These are phyloP conservation scores for Chamaecrista fasciculata DNA, from an alignment of 306 rosid genomes.

Conservation along the genomic window DNA sequence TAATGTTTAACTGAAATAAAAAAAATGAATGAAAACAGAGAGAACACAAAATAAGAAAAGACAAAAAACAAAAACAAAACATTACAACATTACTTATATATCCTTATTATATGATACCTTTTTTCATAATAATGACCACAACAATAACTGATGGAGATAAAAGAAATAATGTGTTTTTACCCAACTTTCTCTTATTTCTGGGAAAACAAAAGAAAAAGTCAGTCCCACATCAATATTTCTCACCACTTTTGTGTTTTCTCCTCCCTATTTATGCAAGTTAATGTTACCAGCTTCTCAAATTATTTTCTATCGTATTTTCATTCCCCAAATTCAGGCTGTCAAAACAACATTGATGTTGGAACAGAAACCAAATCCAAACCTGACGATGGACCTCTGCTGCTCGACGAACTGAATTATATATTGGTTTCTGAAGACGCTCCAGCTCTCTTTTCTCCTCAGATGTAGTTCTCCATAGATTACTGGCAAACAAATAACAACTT, in stretches of 20 bases:
- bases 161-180: neutral
- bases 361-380: conserved; percentile 50
- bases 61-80: neutral
- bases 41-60: neutral
- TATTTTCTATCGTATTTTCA: neutral
- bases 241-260: conserved; percentile 13
- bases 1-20: neutral
- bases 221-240: neutral
- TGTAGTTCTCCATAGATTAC: conserved; percentile 92
- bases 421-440: conserved; percentile 93
- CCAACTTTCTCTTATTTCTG: conserved; percentile 3
- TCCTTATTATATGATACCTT: neutral
- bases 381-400: conserved; percentile 99
- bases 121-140: neutral
- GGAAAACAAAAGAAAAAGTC: neutral
- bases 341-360: conserved; percentile 24
- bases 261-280: conserved; percentile 5
- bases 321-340: conserved; percentile 13
- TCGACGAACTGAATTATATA: conserved; percentile 88
- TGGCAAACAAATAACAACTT: conserved; percentile 32
- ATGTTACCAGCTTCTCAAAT: neutral
- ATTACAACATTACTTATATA: neutral
- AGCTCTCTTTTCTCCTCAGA: conserved; percentile 97
- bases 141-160: neutral
- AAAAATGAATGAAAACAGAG: neutral